Evolutionary conservation across 306 rosid species (phyloP).

Genomic region (Quercus aquifolioides): DNA sequence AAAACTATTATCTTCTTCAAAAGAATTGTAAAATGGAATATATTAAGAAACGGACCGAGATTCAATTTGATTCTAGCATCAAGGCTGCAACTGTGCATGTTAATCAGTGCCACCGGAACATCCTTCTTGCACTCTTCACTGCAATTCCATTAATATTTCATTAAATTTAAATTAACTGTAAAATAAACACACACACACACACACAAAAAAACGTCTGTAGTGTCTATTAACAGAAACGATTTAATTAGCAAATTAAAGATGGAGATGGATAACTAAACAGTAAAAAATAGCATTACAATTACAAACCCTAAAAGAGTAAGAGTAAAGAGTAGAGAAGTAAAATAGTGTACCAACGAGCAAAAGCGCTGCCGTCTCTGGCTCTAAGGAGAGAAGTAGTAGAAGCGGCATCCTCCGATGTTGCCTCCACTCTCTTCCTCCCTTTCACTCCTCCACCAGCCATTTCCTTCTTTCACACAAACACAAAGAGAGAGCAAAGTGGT

Average conservation of each 20-base stretch:
- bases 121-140: conserved; percentile 75
- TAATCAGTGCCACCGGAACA: conserved; percentile 75
- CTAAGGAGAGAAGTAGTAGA: conserved; percentile 50
- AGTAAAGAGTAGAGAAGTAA: background rate
- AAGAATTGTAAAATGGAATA: no score
- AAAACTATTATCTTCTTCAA: no score
- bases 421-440: conserved; percentile 71
- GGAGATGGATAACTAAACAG: no score
- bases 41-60: conserved; percentile 33
- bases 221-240: no score
- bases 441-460: conserved; percentile 50
- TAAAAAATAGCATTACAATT: no score
- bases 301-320: no score
- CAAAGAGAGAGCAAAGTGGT: no score
- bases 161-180: no score
- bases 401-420: conserved; percentile 41
- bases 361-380: conserved; percentile 83
- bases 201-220: no score
- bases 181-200: no score
- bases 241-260: no score
- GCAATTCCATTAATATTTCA: conserved; percentile 2
- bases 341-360: conserved; percentile 60
- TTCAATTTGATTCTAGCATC: conserved; percentile 82
- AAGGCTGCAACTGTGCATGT: conserved; percentile 77
- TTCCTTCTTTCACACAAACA: background rate